Conservation (phyloP, 2,329 filamentous ascomycete genomes). For the Pseudogymnoascus sp. region DNA sequence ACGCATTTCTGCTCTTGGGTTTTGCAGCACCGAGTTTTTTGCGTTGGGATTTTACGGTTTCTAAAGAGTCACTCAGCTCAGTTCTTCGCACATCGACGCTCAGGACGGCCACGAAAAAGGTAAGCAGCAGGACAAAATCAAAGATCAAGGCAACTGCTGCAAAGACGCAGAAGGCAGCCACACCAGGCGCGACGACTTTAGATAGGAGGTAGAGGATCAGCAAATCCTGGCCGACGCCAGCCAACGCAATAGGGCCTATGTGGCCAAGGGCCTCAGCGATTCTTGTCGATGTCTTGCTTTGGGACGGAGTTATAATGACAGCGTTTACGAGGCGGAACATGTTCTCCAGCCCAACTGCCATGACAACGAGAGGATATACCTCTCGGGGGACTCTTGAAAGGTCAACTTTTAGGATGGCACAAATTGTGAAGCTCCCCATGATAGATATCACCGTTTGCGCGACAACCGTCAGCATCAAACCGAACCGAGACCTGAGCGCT, state of each 20-base stretch:
- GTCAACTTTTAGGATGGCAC: conserved; percentile 67
- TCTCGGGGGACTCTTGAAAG: conserved; percentile 67
- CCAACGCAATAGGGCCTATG: conserved; percentile 62
- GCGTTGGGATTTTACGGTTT: conserved; percentile 16
- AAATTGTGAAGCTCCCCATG: conserved; percentile 72
- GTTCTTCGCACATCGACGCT: conserved; percentile 72
- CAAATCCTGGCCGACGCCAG: conserved; percentile 62
- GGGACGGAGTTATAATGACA: conserved; percentile 63
- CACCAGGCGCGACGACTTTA: conserved; percentile 59
- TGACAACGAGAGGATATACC: conserved; percentile 69
- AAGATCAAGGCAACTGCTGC: conserved; percentile 67
- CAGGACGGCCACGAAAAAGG: conserved; percentile 72
- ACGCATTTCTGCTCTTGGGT: conserved; percentile 34
- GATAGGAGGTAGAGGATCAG: conserved; percentile 60
- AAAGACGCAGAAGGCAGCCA: conserved; percentile 70
- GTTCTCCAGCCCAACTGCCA: conserved; percentile 71
- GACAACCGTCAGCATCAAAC: conserved; percentile 63
- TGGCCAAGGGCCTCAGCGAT: conserved; percentile 69
- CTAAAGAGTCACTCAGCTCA: conserved; percentile 67
- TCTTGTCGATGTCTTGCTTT: conserved; percentile 59
- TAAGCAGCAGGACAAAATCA: conserved; percentile 71
- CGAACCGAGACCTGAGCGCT: conserved; percentile 68
- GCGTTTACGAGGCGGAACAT: conserved; percentile 73
- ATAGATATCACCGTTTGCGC: conserved; percentile 66
- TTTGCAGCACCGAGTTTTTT: conserved; percentile 27